Evolutionary conservation across 768 basidiomycete species (phyloP), one percentile per base, ranked within the genome.

Genomic region (Pisolithus orientalis): DNA sequence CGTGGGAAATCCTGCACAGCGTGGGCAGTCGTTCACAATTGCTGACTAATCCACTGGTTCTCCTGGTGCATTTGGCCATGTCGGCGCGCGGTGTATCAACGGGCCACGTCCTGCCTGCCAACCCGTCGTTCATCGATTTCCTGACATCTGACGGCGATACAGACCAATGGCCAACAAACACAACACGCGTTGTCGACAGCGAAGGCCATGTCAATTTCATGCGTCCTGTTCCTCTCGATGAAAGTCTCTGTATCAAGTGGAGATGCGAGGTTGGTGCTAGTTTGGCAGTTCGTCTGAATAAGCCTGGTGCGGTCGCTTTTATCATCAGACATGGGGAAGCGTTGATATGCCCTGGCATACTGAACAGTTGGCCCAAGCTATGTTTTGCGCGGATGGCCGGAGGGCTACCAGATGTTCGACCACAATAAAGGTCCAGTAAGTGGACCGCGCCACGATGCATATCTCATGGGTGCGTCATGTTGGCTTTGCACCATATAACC

Each of bases 191-290:
- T 6, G 74, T 86, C 21, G 83, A 86, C 59, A 37, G 51, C 6
- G 82, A 82, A 7, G 84, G 85, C 13, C 71, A 80, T 50, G 83
- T 92, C 29, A 91, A 91, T 61, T 92, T 66, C 66, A 86, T 85
- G 79, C 75, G 78, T 14, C 73, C 70, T 2, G 64, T 87, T 2
- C 67, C 63, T 17, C 59, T 77, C 17, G 79, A 85, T 47, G 78
- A 83, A 39, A 64, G 72, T 21, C 67, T 77, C 16, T 62, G 73
- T 39, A 66, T 84, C 31, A 78, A 78, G 62, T 92, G 89, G 87
- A 75, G 82, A 31, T 59, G 59, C 13, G 60, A 64, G 25, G 62
- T 79, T 13, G 80, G 71, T 5, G 57, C 62, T 27, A 67, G 71
- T 44, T 55, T 80, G 5, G 79, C 80, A 10, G 62, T 68, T 17